These are phyloP conservation scores for Leishmania amazonensis DNA, from an alignment of 208 protist genomes.

Conservation along the genomic window DNA sequence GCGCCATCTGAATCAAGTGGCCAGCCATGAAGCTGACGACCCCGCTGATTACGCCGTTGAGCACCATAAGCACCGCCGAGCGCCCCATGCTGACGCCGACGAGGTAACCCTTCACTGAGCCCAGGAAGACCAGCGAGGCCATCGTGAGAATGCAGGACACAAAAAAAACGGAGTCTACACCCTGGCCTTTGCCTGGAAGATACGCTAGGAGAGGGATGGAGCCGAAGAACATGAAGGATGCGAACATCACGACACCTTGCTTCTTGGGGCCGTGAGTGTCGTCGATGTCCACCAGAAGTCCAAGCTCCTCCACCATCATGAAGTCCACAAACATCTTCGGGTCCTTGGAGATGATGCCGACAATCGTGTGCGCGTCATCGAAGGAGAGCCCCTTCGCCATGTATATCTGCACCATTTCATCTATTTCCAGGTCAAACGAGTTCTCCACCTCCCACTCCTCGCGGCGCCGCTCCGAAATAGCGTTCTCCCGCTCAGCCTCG, in stretches of 20 bases:
- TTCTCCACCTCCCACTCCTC: slow-evolving; percentile 96
- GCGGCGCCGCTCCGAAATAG: slow-evolving; percentile 76
- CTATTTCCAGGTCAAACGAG: slow-evolving; percentile 91
- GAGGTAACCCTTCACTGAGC: slow-evolving; percentile 86
- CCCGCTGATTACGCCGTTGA: slow-evolving; percentile 89
- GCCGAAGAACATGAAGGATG: slow-evolving; percentile 95
- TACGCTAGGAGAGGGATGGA: slow-evolving; percentile 90
- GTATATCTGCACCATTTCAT: slow-evolving; percentile 96
- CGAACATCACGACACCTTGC: slow-evolving; percentile 93
- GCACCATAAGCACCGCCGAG: slow-evolving; percentile 78
- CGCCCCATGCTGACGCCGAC: slow-evolving; percentile 66
- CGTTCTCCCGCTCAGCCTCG: slow-evolving; percentile 92
- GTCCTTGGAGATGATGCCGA: slow-evolving; percentile 95
- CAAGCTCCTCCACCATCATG: slow-evolving; percentile 96
- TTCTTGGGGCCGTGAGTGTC: slow-evolving; percentile 79
- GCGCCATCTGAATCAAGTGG: slow-evolving; percentile 58
- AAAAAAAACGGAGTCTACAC: slow-evolving; percentile 75
- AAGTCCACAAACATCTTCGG: slow-evolving; percentile 95
- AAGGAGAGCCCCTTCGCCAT: slow-evolving; percentile 89
- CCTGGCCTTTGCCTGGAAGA: slow-evolving; percentile 66
- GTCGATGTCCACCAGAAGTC: slow-evolving; percentile 81
- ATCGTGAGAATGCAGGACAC: slow-evolving; percentile 81
- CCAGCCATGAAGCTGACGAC: slow-evolving; percentile 81
- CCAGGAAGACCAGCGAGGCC: slow-evolving; percentile 79
- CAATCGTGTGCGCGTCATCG: slow-evolving; percentile 90